Conservation (phyloP, 2,329 filamentous ascomycete species). For the Bipolaris victoriae region DNA sequence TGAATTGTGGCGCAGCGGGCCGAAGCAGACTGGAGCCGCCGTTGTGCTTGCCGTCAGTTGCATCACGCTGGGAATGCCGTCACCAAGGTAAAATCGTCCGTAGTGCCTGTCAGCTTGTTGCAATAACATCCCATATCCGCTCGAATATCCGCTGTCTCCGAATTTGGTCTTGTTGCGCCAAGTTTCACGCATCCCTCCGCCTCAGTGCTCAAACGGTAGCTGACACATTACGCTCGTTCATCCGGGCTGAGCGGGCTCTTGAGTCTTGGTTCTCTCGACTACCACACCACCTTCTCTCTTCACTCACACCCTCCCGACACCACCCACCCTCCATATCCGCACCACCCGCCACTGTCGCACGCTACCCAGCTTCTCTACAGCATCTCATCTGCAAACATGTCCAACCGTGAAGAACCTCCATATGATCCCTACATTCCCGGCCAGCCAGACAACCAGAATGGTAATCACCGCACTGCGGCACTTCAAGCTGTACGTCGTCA, state of each 20-base stretch:
- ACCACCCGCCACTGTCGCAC: conserved; percentile 28
- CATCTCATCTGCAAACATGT: conserved; percentile 41
- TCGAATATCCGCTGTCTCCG: conserved; percentile 6
- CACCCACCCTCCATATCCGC: conserved; percentile 25
- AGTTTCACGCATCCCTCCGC: conserved; percentile 37
- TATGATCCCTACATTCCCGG: conserved; percentile 88
- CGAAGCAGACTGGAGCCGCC: conserved; percentile 9
- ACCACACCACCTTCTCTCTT: conserved; percentile 23
- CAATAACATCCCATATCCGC: conserved; percentile 1
- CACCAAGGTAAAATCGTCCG: conserved; percentile 6
- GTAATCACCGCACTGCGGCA: conserved; percentile 71
- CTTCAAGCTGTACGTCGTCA: conserved; percentile 75
- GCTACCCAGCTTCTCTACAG: conserved; percentile 11
- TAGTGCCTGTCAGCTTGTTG: conserved; percentile 8
- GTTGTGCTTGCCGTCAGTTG: conserved; percentile 10
- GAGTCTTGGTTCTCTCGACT: conserved; percentile 16
- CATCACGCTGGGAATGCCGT: conserved; percentile 16
- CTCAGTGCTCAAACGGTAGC: conserved; percentile 40
- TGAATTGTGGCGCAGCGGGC: conserved; percentile 18
- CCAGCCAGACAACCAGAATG: conserved; percentile 58
- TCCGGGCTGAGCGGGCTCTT: conserved; percentile 22
- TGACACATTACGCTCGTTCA: conserved; percentile 34
- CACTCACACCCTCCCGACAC: conserved; percentile 24
- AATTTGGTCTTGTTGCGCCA: conserved; percentile 24
- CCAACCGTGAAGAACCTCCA: conserved; percentile 63